phyloP scores from a whole-genome alignment of 2,329 filamentous ascomycete species.

The Ophiostoma tasmaniense region DNA sequence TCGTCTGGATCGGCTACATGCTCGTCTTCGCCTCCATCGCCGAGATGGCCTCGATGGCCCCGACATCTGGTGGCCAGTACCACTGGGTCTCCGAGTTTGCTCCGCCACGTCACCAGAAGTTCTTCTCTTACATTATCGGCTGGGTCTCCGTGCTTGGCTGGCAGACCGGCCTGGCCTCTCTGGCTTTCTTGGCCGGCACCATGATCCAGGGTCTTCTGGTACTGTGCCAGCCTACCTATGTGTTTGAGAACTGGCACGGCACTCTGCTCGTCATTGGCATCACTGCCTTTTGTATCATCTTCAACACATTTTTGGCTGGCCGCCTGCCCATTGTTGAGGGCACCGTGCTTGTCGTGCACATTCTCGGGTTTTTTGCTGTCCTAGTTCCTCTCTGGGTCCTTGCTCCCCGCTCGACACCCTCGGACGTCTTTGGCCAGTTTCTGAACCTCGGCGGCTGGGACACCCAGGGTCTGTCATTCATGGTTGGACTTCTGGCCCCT shows the following conservation, averaged over 20 bases:
- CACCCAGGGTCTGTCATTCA: conserved; percentile 36
- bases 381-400: conserved; percentile 25
- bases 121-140: conserved; percentile 46
- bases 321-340: conserved; percentile 43
- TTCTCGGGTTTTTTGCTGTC: conserved; percentile 34
- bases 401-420: conserved; percentile 21
- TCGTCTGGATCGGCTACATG: conserved; percentile 39
- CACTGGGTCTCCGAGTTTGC: conserved; percentile 51
- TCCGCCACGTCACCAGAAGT: conserved; percentile 39
- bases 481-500: conserved; percentile 37
- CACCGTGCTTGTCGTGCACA: conserved; percentile 42
- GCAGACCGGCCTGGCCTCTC: conserved; percentile 33
- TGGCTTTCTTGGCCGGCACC: conserved; percentile 36
- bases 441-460: conserved; percentile 41
- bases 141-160: conserved; percentile 44
- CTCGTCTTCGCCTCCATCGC: conserved; percentile 34
- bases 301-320: conserved; percentile 41
- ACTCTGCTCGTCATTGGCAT: conserved; percentile 42
- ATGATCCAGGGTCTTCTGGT: conserved; percentile 40
- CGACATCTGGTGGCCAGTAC: conserved; percentile 50
- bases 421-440: conserved; percentile 37
- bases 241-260: conserved; percentile 37
- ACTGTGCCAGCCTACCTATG: conserved; percentile 34
- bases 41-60: conserved; percentile 39
- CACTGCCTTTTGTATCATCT: conserved; percentile 36